Conservation (phyloP, 306 rosid species). For the Rosa lucieae region DNA sequence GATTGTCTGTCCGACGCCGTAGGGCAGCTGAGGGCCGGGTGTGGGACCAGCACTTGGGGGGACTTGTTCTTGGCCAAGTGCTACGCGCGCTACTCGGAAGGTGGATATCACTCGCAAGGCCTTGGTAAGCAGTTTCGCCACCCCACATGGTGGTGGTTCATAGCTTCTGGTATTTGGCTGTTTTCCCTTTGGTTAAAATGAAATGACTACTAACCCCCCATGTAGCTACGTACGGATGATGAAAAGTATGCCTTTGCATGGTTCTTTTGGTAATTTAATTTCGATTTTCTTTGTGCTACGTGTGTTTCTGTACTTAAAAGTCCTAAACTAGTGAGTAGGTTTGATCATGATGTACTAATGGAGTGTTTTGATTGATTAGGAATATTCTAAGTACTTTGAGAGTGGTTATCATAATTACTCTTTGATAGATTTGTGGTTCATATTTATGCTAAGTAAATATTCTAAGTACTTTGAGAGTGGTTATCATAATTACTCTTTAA, state of each 20-base stretch:
- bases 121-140: conserved; percentile 49
- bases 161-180: conserved; percentile 9
- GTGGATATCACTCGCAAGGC: conserved; percentile 43
- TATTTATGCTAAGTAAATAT: too few relatives aligned
- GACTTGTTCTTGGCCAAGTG: conserved; percentile 81
- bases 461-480: neutral
- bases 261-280: conserved; percentile 10
- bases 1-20: conserved; percentile 78
- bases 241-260: neutral
- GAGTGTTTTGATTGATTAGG: neutral
- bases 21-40: conserved; percentile 65
- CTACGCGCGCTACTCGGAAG: conserved; percentile 68
- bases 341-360: neutral
- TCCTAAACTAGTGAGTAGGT: neutral
- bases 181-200: neutral
- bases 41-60: conserved; percentile 64
- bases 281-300: neutral
- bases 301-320: neutral
- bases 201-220: neutral
- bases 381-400: neutral
- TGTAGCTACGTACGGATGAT: neutral
- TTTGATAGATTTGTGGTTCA: neutral
- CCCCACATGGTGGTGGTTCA: conserved; percentile 28
- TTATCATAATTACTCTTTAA: neutral
- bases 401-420: neutral